phyloP scores from a whole-genome alignment of 495 filamentous ascomycete genomes.

The Penicillium herquei region DNA sequence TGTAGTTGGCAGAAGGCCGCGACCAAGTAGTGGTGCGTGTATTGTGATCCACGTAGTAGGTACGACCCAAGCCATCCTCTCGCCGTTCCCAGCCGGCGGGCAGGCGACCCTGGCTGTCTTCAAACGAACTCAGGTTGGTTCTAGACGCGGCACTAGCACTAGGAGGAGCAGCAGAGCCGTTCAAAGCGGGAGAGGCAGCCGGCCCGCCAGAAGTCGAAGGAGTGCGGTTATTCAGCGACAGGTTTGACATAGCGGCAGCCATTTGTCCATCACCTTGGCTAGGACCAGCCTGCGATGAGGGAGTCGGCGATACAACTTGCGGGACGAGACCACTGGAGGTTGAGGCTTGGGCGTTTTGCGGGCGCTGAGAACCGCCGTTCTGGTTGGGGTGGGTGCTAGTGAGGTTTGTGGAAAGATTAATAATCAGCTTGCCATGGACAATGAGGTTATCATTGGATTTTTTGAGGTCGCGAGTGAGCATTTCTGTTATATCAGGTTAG shows the following conservation, averaged over 20 bases:
- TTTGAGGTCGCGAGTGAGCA: slow-evolving; percentile 97
- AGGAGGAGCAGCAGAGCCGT: slow-evolving; percentile 35
- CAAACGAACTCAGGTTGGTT: slow-evolving; percentile 81
- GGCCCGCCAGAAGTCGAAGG: slow-evolving; percentile 35
- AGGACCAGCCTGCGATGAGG: slow-evolving; percentile 32
- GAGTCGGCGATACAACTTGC: slow-evolving; percentile 30
- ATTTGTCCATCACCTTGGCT: slow-evolving; percentile 28
- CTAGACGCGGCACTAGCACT: slow-evolving; percentile 43
- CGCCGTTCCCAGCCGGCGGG: slow-evolving; percentile 94
- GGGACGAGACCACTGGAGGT: slow-evolving; percentile 43
- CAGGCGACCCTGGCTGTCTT: slow-evolving; percentile 88
- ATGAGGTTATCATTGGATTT: slow-evolving; percentile 98
- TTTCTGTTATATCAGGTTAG: slow-evolving; percentile 54
- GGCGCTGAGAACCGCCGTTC: slow-evolving; percentile 36
- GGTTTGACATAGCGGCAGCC: slow-evolving; percentile 32
- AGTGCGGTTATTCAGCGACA: slow-evolving; percentile 40
- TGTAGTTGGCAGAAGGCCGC: slow-evolving; percentile 78
- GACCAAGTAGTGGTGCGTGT: slow-evolving; percentile 96
- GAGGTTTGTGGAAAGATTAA: slow-evolving; percentile 92
- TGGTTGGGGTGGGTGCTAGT: slow-evolving; percentile 50
- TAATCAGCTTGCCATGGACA: slow-evolving; percentile 94
- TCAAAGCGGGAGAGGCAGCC: slow-evolving; percentile 24
- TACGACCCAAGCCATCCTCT: slow-evolving; percentile 93
- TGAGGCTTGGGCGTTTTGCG: slow-evolving; percentile 35
- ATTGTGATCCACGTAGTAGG: slow-evolving; percentile 99